Base-by-base conservation (phyloP, 2,329 filamentous ascomycete genomes). In the Apiospora marii region DNA sequence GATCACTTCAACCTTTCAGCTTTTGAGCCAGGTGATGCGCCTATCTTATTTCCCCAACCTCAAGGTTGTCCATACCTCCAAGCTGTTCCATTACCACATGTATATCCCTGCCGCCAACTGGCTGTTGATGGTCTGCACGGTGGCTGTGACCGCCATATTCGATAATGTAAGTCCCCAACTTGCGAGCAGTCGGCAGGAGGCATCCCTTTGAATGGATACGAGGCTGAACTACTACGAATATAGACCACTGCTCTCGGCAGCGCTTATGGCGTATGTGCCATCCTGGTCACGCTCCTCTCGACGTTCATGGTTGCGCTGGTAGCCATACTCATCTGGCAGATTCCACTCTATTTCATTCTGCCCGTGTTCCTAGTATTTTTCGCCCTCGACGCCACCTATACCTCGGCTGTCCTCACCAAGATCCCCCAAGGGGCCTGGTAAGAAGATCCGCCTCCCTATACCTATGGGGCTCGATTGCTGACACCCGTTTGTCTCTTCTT, bases 231-330 rank as follows among this genome's bases (percentile, higher is more conserved):
- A 12, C 27, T 51, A 4, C 30, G 37, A 41, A 10, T 16, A 5
- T 27, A 88, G 87, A 92, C 91, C 0, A 92, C 90, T 0, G 85
- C 85, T 74, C 86, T 94, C 0, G 92, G 92, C 19, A 89, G 93
- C 76, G 92, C 92, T 0, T 94, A 94, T 76, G 92, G 92, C 53
- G 90, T 93, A 14, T 94, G 92, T 75, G 92, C 94, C 78, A 93
- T 94, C 75, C 88, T 93, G 67, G 92, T 94, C 58, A 93, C 92
- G 0, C 93, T 94, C 78, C 89, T 94, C 77, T 92, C 91, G 68
- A 94, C 92, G 0, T 91, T 87, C 79, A 90, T 94, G 86, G 90
- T 93, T 2, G 87, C 91, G 0, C 82, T 94, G 0, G 91, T 92
- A 3, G 91, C 92, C 0, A 84, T 94, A 5, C 84, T 94, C 44